phyloP scores from a whole-genome alignment of 2,329 filamentous ascomycete species.

The Verticillium dahliae region DNA sequence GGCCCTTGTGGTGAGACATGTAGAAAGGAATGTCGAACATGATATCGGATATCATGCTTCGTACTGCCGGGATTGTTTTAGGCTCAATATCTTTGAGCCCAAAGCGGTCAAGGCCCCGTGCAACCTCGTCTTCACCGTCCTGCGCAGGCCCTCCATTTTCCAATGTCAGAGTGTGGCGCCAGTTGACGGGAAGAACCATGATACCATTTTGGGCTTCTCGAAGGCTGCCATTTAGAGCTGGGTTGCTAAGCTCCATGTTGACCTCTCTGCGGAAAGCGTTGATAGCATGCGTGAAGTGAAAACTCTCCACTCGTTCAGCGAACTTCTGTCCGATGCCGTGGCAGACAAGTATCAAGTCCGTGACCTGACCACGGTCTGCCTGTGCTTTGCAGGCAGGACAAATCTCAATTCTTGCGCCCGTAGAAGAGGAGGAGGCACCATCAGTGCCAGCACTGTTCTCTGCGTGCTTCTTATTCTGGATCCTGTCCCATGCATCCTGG shows the following conservation, averaged over 20 bases:
- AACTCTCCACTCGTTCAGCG: slow-evolving; percentile 89
- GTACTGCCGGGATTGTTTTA: slow-evolving; percentile 82
- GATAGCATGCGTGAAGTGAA: slow-evolving; percentile 94
- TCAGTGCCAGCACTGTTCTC: slow-evolving; percentile 2
- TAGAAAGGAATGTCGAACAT: slow-evolving; percentile 99
- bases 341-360: slow-evolving; percentile 82
- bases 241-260: slow-evolving; percentile 73
- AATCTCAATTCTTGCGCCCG: slow-evolving; percentile 12
- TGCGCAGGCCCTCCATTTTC: slow-evolving; percentile 66
- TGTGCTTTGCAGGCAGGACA: slow-evolving; percentile 59
- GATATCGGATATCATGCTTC: slow-evolving; percentile 90
- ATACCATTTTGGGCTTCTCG: slow-evolving; percentile 76
- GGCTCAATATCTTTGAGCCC: slow-evolving; percentile 85
- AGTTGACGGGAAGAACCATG: slow-evolving; percentile 92
- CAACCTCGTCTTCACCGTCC: slow-evolving; percentile 39
- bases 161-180: slow-evolving; percentile 82
- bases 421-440: slow-evolving; percentile 6
- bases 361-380: slow-evolving; percentile 62
- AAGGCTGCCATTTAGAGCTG: slow-evolving; percentile 67
- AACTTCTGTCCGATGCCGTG: slow-evolving; percentile 97
- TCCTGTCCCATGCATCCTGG: slow-evolving; percentile 64
- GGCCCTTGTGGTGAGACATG: slow-evolving; percentile 89
- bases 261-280: slow-evolving; percentile 82
- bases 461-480: slow-evolving; percentile 46
- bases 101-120: slow-evolving; percentile 53